A percentile compares a stretch with the other conserved stretches of the same genome.
Conservation (phyloP, 345 rosid species). For the Boechera retrofracta region DNA sequence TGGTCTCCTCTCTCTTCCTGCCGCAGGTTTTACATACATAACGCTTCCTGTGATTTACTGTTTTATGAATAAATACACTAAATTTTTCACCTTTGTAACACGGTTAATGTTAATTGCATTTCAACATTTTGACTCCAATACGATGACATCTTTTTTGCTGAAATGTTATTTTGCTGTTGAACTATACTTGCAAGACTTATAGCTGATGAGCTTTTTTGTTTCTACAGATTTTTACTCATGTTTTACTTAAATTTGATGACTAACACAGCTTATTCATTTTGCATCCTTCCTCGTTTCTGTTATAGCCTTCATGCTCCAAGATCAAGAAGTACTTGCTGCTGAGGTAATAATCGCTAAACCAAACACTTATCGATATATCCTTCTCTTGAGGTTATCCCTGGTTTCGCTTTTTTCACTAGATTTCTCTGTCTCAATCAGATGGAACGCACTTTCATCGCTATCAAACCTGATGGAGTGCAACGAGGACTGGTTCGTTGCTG, state of each 20-base stretch:
- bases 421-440: constrained; percentile 48
- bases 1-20: constrained; percentile 75
- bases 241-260: neutral
- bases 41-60: neutral
- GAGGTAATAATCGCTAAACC: neutral
- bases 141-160: neutral
- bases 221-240: neutral
- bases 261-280: neutral
- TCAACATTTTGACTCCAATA: neutral
- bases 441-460: constrained; percentile 96
- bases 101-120: neutral
- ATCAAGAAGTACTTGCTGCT: constrained; percentile 21
- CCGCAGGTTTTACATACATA: constrained; percentile 61
- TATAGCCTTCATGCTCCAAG: constrained; percentile 12
- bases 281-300: neutral
- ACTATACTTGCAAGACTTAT: neutral
- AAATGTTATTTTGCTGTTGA: neutral
- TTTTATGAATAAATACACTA: neutral
- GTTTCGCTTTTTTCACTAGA: neutral
- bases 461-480: constrained; percentile 98
- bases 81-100: neutral
- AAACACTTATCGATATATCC: neutral
- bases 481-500: constrained; percentile 67
- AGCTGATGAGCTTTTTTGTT: neutral
- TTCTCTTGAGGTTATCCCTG: neutral